These are phyloP conservation scores for Coniophora puteana DNA, from an alignment of 1,284 basidiomycete genomes.

Conservation along the genomic window DNA sequence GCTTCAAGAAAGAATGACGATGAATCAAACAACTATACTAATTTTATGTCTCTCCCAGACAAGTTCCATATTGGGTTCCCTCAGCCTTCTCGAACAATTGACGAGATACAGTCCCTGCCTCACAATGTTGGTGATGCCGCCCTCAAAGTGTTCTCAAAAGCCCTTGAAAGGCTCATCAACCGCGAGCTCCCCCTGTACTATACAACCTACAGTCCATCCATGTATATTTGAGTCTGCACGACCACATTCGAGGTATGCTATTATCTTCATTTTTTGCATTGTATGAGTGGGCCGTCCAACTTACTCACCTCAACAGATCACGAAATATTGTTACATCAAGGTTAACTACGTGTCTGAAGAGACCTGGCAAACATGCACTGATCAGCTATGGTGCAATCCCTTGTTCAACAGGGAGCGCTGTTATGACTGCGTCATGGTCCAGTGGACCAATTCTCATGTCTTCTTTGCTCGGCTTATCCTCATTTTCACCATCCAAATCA, in stretches of 20 bases:
- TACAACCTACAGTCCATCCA: constrained; percentile 15
- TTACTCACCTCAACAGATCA: constrained; percentile 4
- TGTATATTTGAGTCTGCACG: constrained; percentile 14
- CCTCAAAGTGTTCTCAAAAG: too few species aligned
- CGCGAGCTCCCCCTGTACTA: constrained; percentile 14
- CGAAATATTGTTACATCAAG: constrained; percentile 15
- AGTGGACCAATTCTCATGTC: constrained; percentile 5
- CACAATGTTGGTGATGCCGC: too few species aligned
- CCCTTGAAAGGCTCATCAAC: constrained; percentile 6
- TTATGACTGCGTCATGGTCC: constrained; percentile 20
- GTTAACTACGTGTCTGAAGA: constrained; percentile 22
- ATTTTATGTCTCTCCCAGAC: constrained; percentile 9
- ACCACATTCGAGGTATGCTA: constrained; percentile 10
- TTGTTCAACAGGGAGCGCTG: constrained; percentile 16
- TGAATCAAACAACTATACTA: background rate
- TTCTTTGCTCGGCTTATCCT: constrained; percentile 16
- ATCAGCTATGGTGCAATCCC: constrained; percentile 23
- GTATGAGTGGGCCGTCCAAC: background rate
- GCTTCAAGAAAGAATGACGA: constrained; percentile 8
- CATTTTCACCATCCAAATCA: constrained; percentile 13
- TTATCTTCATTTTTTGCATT: background rate
- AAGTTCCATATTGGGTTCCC: too few species aligned
- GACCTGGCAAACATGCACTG: constrained; percentile 16
- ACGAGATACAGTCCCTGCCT: too few species aligned
- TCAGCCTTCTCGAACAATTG: too few species aligned